Conservation (phyloP, 2,329 filamentous ascomycete genomes). For the Cyphellophora attinorum region DNA sequence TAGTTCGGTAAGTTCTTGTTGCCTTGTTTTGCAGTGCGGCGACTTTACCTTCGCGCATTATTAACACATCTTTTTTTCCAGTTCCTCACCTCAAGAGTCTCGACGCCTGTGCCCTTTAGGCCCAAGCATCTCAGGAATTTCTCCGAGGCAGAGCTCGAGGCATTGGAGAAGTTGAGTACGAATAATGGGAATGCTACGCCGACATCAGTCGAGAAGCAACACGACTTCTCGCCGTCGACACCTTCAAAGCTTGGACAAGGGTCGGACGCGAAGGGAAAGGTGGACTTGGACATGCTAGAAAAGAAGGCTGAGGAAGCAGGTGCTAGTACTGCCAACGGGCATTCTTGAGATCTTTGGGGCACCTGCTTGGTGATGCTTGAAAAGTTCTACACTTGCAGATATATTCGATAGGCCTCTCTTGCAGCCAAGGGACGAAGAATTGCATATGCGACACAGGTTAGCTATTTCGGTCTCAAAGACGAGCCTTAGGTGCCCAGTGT, state of each 20-base stretch:
- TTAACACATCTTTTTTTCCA: conserved; percentile 25
- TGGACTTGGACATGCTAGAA: conserved; percentile 29
- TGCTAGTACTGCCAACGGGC: conserved; percentile 8
- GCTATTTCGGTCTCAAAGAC: too few species aligned
- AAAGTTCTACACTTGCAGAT: too few species aligned
- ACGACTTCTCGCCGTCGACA: conserved; percentile 10
- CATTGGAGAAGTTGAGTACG: conserved; percentile 29
- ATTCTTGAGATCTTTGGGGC: too few species aligned
- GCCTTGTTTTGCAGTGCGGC: background rate
- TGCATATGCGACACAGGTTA: too few species aligned
- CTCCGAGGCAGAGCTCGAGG: conserved; percentile 33
- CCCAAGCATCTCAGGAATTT: conserved; percentile 45
- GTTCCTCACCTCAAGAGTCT: conserved; percentile 64
- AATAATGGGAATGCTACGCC: conserved; percentile 13
- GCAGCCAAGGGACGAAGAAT: too few species aligned
- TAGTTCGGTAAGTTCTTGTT: conserved; percentile 59
- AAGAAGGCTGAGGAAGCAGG: conserved; percentile 22
- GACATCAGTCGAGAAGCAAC: conserved; percentile 8
- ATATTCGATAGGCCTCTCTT: too few species aligned
- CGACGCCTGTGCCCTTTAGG: conserved; percentile 57
- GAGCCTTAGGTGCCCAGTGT: too few species aligned
- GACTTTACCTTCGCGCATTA: too few species aligned
- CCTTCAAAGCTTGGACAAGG: too few species aligned
- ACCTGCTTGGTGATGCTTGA: too few species aligned
- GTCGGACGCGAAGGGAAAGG: conserved; percentile 14